Percentiles rank a stretch among this genome's conserved stretches.
Evolutionary conservation across 1,139 yeast species (phyloP).

Genomic region (Zygoascus hellenicus): DNA sequence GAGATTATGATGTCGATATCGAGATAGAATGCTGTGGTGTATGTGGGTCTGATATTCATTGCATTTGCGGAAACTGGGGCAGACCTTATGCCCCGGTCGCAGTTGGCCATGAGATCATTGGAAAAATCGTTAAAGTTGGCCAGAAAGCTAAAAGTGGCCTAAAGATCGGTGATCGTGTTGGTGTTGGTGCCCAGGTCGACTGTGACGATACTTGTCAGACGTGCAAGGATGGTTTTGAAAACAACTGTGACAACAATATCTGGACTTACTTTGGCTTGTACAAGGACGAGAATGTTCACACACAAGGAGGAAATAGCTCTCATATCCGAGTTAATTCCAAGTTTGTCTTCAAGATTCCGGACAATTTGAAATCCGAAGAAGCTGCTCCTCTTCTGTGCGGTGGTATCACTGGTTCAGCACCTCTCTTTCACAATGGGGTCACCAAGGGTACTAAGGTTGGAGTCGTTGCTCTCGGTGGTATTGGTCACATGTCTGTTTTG

Average conservation of each 20-base stretch:
- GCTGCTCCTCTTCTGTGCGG: constrained; percentile 68
- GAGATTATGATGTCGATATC: constrained; percentile 37
- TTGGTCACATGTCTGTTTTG: constrained; percentile 52
- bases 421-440: constrained; percentile 47
- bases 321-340: constrained; percentile 50
- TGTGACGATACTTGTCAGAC: constrained; percentile 46
- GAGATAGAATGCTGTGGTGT: constrained; percentile 50
- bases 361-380: constrained; percentile 38
- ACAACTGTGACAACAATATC: constrained; percentile 42
- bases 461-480: constrained; percentile 51
- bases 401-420: constrained; percentile 58
- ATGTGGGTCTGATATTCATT: constrained; percentile 56
- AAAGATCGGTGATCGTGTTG: constrained; percentile 89
- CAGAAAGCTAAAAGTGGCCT: constrained; percentile 80
- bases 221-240: constrained; percentile 46
- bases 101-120: constrained; percentile 53
- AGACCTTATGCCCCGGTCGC: constrained; percentile 32
- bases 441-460: constrained; percentile 46
- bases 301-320: constrained; percentile 59
- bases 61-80: constrained; percentile 41
- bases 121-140: constrained; percentile 56
- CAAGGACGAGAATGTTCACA: constrained; percentile 25
- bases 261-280: constrained; percentile 37
- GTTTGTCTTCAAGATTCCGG: constrained; percentile 54
- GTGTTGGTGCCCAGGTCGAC: constrained; percentile 51